Conservation (phyloP, 2,329 filamentous ascomycete species). For the Alternaria longipes region DNA sequence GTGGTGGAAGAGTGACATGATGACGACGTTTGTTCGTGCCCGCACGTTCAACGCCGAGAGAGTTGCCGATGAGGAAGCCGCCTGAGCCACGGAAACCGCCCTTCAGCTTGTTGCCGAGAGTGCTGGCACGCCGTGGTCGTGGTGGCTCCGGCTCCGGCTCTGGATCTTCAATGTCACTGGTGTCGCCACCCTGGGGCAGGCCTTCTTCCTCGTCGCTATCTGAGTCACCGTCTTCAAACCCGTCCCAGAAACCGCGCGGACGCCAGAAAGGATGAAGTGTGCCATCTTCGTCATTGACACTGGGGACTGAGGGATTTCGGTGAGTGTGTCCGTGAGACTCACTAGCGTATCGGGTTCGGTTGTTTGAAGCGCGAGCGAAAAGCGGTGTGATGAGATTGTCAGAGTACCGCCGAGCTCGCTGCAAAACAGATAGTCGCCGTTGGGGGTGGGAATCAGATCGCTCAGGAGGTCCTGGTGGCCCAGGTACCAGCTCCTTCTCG, state of each 20-base stretch:
- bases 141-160: conserved; percentile 24
- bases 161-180: conserved; percentile 50
- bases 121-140: conserved; percentile 29
- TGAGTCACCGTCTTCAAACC: conserved; percentile 56
- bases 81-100: conserved; percentile 53
- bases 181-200: conserved; percentile 58
- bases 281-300: conserved; percentile 52
- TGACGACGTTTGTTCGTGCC: conserved; percentile 45
- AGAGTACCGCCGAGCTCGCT: conserved; percentile 58
- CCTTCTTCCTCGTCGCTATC: conserved; percentile 48
- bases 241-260: conserved; percentile 70
- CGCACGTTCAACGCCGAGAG: conserved; percentile 62
- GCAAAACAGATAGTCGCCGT: conserved; percentile 52
- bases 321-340: conserved; percentile 31
- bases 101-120: conserved; percentile 42
- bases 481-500: conserved; percentile 52
- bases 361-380: conserved; percentile 44
- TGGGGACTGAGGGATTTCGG: conserved; percentile 36
- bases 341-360: conserved; percentile 32
- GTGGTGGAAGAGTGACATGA: conserved; percentile 36
- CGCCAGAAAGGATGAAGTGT: conserved; percentile 70
- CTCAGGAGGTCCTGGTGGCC: conserved; percentile 39
- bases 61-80: conserved; percentile 64
- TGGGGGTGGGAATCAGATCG: conserved; percentile 48
- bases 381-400: conserved; percentile 56